These are phyloP conservation scores for Boletus vinaceobasis DNA, from an alignment of 768 basidiomycete genomes.

Conservation along the genomic window DNA sequence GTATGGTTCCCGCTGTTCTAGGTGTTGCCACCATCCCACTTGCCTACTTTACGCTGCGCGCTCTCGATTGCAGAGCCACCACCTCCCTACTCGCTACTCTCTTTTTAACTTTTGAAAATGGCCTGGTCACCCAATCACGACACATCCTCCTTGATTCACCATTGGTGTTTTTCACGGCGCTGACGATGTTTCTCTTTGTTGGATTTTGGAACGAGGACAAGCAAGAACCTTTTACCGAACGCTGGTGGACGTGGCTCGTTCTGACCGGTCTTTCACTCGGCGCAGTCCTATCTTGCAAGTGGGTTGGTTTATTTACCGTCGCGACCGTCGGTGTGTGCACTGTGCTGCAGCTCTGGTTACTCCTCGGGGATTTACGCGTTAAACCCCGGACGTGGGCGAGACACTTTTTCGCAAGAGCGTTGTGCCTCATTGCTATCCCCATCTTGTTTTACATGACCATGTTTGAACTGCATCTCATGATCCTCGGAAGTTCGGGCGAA, in stretches of 20 bases:
- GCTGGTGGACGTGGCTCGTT: slow-evolving; percentile 92
- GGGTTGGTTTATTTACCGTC: slow-evolving; percentile 98
- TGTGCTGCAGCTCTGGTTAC: slow-evolving; percentile 79
- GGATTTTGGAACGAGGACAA: slow-evolving; percentile 92
- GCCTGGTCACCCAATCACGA: slow-evolving; percentile 90
- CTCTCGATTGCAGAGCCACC: slow-evolving; percentile 86
- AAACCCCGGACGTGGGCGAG: slow-evolving; percentile 69
- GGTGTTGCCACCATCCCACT: slow-evolving; percentile 89
- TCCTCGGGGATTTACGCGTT: slow-evolving; percentile 84
- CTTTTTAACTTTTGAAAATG: slow-evolving; percentile 96
- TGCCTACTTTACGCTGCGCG: slow-evolving; percentile 90
- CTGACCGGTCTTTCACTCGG: slow-evolving; percentile 88
- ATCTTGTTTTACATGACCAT: slow-evolving; percentile 90
- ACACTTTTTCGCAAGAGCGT: slow-evolving; percentile 85
- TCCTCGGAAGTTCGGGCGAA: slow-evolving; percentile 87
- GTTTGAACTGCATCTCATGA: slow-evolving; percentile 93
- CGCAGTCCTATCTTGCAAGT: slow-evolving; percentile 91
- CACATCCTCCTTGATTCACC: slow-evolving; percentile 97
- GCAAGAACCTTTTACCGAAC: slow-evolving; percentile 72
- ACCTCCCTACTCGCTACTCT: slow-evolving; percentile 89
- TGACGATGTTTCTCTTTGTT: slow-evolving; percentile 82
- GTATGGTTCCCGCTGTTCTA: slow-evolving; percentile 86
- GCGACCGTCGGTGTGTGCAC: slow-evolving; percentile 89
- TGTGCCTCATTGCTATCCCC: slow-evolving; percentile 87
- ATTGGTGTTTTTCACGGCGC: slow-evolving; percentile 96